These are phyloP conservation scores for Sporormia fimetaria DNA, from an alignment of 495 filamentous ascomycete species.

Conservation along the genomic window DNA sequence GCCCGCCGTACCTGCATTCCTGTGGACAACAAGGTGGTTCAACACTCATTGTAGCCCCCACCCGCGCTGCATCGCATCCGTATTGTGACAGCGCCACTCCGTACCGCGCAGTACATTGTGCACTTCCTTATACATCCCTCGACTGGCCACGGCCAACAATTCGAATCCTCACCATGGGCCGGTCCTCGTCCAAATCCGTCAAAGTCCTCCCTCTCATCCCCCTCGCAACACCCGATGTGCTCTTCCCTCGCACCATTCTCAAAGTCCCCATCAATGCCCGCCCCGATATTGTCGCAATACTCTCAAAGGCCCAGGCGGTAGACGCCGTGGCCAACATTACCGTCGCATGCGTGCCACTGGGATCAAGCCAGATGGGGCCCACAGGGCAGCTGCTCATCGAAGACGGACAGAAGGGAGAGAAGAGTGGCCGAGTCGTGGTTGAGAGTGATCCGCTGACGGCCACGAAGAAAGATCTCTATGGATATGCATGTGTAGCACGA, in stretches of 20 bases:
- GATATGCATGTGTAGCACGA: slow-evolving; percentile 71
- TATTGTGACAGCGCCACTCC: too few relatives aligned
- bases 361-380: slow-evolving; percentile 53
- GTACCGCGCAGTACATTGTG: too few relatives aligned
- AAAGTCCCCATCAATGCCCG: slow-evolving; percentile 67
- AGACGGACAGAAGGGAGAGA: slow-evolving; percentile 36
- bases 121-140: too few relatives aligned
- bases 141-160: too few relatives aligned
- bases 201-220: slow-evolving; percentile 62
- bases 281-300: slow-evolving; percentile 69
- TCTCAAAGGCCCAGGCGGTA: slow-evolving; percentile 54
- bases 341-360: slow-evolving; percentile 72
- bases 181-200: slow-evolving; percentile 21
- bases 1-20: too few relatives aligned
- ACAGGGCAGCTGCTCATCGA: slow-evolving; percentile 61
- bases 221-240: slow-evolving; percentile 58
- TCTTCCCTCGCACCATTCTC: slow-evolving; percentile 69
- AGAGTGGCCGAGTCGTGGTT: slow-evolving; percentile 34
- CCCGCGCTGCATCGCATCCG: too few relatives aligned
- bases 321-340: slow-evolving; percentile 55
- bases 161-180: slow-evolving; percentile 21
- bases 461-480: slow-evolving; percentile 60
- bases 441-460: slow-evolving; percentile 47
- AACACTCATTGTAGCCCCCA: too few relatives aligned
- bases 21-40: too few relatives aligned